A percentile compares a stretch with the other conserved stretches of the same genome.
phyloP scores from a whole-genome alignment of 768 basidiomycete genomes.

The Kondoa subrosea region DNA sequence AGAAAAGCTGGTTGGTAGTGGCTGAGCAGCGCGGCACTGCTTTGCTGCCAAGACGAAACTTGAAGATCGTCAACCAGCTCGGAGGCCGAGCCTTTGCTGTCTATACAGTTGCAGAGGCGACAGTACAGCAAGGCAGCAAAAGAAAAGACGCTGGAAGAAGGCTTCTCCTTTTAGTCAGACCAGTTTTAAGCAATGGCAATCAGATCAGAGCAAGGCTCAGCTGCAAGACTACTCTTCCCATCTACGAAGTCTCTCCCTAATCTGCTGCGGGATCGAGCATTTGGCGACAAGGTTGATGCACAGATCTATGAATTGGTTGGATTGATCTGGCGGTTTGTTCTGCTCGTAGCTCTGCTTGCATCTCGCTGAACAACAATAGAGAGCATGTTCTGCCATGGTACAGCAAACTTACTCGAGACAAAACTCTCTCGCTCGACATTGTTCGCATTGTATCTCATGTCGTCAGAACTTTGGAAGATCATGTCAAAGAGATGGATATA shows the following conservation, averaged over 20 bases:
- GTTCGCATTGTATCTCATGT: conserved; percentile 23
- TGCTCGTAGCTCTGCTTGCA: too few relatives aligned
- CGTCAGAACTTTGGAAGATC: conserved; percentile 22
- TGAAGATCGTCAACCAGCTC: too few relatives aligned
- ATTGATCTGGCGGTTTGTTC: too few relatives aligned
- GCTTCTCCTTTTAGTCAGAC: too few relatives aligned
- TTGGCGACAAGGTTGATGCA: conserved; percentile 14
- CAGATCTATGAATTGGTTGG: conserved; percentile 23
- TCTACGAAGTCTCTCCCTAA: background rate
- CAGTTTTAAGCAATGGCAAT: background rate
- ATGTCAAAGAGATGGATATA: conserved; percentile 14
- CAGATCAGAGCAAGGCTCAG: background rate
- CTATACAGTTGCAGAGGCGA: too few relatives aligned
- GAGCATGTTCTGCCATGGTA: conserved; percentile 25
- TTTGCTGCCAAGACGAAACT: too few relatives aligned
- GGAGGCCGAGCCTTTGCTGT: too few relatives aligned
- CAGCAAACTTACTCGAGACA: conserved; percentile 23
- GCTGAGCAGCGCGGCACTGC: too few relatives aligned
- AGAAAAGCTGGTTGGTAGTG: too few relatives aligned
- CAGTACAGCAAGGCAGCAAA: too few relatives aligned
- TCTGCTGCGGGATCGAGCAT: background rate
- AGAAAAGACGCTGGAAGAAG: too few relatives aligned
- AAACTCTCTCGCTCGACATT: conserved; percentile 23
- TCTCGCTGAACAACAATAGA: too few relatives aligned
- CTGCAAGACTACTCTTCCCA: background rate